These are phyloP conservation scores for Acer yangbiense DNA, from an alignment of 345 rosid genomes.

Conservation along the genomic window DNA sequence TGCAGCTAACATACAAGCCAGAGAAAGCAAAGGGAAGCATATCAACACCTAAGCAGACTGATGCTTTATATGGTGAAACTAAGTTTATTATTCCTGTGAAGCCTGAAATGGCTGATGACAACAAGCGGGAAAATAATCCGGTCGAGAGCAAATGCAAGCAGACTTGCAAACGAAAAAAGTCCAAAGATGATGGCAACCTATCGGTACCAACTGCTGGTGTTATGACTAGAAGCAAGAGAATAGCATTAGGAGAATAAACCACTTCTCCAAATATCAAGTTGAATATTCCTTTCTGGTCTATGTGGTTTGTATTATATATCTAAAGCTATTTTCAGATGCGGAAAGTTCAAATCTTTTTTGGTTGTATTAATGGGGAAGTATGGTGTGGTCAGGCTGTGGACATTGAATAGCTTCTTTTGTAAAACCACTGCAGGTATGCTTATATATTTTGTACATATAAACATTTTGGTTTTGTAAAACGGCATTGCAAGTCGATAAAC, in stretches of 20 bases:
- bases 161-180: conserved; percentile 14
- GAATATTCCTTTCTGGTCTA: neutral
- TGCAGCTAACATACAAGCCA: neutral
- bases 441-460: neutral
- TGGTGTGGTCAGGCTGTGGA: neutral
- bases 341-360: neutral
- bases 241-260: conserved; percentile 13
- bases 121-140: neutral
- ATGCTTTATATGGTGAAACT: neutral
- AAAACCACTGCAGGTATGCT: neutral
- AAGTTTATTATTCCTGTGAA: neutral
- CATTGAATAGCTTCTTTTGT: neutral
- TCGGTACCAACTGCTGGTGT: conserved; percentile 14
- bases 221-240: conserved; percentile 22
- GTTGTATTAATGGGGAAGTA: neutral
- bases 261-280: neutral
- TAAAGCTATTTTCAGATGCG: neutral
- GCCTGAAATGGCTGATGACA: neutral
- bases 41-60: neutral
- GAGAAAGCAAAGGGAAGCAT: neutral
- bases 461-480: neutral
- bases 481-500: no score
- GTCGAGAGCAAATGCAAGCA: neutral
- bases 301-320: neutral
- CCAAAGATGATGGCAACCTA: conserved; percentile 6